phyloP scores from a whole-genome alignment of 2,329 filamentous ascomycete genomes.

The Metarhizium guizhouense region DNA sequence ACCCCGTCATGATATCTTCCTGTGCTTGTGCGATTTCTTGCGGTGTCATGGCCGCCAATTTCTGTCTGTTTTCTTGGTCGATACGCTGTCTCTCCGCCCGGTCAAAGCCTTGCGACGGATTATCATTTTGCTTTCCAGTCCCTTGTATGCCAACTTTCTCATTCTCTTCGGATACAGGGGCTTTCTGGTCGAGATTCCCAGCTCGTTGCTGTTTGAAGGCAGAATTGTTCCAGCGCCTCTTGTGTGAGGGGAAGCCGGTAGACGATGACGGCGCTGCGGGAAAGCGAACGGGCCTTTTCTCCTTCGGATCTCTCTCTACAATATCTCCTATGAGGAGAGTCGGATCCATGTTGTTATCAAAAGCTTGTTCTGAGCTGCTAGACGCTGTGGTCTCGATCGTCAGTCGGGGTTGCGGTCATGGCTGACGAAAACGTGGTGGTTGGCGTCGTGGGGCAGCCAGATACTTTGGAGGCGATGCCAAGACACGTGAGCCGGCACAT shows the following conservation, averaged over 20 bases:
- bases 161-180: slow-evolving; percentile 2
- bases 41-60: slow-evolving; percentile 68
- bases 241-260: slow-evolving; percentile 83
- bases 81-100: slow-evolving; percentile 62
- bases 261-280: slow-evolving; percentile 35
- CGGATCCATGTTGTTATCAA: slow-evolving; percentile 22
- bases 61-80: slow-evolving; percentile 70
- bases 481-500: slow-evolving; percentile 5
- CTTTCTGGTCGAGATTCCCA: slow-evolving; percentile 11
- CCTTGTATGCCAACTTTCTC: not conserved
- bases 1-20: slow-evolving; percentile 66
- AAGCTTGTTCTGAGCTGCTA: not conserved
- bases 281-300: slow-evolving; percentile 52
- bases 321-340: slow-evolving; percentile 64
- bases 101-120: slow-evolving; percentile 19
- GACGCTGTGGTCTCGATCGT: not conserved
- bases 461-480: not conserved
- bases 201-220: slow-evolving; percentile 61
- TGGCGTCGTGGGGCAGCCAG: not conserved
- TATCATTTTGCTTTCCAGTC: not conserved
- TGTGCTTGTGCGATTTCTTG: slow-evolving; percentile 75
- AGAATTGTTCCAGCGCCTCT: slow-evolving; percentile 63
- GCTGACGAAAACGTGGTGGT: not conserved
- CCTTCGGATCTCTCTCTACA: slow-evolving; percentile 58
- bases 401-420: not conserved